Evolutionary conservation across 75 land plant species (phyloP), one percentile per base, ranked within the genome.

Genomic region (Pinus taeda): DNA sequence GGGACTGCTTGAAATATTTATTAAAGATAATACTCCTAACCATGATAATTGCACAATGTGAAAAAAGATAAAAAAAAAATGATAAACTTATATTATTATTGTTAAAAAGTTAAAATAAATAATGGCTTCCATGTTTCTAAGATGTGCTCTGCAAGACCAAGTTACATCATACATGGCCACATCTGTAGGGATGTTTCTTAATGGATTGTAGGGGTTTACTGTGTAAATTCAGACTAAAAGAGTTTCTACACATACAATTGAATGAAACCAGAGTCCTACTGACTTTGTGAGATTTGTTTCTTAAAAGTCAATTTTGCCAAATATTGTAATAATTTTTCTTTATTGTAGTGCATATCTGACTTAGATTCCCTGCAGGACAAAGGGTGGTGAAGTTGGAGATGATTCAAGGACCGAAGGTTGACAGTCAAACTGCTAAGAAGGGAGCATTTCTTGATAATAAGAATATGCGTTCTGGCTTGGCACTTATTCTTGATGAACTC

Each of bases 401-500:
- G 60, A 65, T 70, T 53, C 72, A 79, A 65, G 71, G 70, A 62
- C 73, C 72, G 59, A 75, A 78, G 57, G 74, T 39, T 33, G 81
- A 74, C 2, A 81, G 74, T 49, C 72, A 58, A 79, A 37, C 29
- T 36, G 60, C 57, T 55, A 84, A 62, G 18, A 64, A 83, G 8
- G 81, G 69, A 77, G 37, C 83, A 36, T 60, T 26, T 30, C n/a
- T 30, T 15, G 70, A 76, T 53, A 62, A 80, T 17, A 62, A 29
- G 20, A 71, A 26, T 45, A 55, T 80, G 62, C 61, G 80, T 53
- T 83, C 88, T 11, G 92, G 76, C 57, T 62, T 97, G 79, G 94
- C 90, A 74, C 30, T 71, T 12, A 85, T 83, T 75, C 92, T 97
- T 59, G 98, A 95, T 74, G 83, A 88, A 61, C 81, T 97, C 30